Evolutionary conservation across 495 filamentous ascomycete genomes (phyloP).

Genomic region (Jackrogersella multiformis): DNA sequence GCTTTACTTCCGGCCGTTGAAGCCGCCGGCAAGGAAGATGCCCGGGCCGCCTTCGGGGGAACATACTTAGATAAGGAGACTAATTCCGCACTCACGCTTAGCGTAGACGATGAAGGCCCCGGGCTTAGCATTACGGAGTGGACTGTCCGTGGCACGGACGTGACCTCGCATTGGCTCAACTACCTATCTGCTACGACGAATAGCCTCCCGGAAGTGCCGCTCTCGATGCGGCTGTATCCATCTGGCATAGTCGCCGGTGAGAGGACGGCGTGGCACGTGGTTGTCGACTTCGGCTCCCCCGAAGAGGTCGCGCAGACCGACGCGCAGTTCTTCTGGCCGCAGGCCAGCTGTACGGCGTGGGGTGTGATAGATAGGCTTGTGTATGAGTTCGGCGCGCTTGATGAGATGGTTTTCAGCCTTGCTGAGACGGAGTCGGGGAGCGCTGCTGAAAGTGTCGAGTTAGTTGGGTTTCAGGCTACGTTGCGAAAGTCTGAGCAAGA

Average conservation of each 20-base stretch:
- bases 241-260: slow-evolving; percentile 14
- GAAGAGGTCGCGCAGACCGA: slow-evolving; percentile 39
- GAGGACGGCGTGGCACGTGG: slow-evolving; percentile 24
- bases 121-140: slow-evolving; percentile 17
- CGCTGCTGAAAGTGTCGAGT: slow-evolving; percentile 15
- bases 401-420: slow-evolving; percentile 26
- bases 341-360: slow-evolving; percentile 47
- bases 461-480: slow-evolving; percentile 15
- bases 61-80: slow-evolving; percentile 45
- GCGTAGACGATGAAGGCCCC: slow-evolving; percentile 18
- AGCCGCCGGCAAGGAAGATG: slow-evolving; percentile 53
- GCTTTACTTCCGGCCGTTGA: slow-evolving; percentile 52
- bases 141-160: slow-evolving; percentile 19
- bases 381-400: slow-evolving; percentile 20
- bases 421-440: neutral
- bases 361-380: slow-evolving; percentile 21
- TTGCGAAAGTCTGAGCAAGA: neutral
- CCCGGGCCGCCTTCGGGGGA: slow-evolving; percentile 49
- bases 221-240: slow-evolving; percentile 27
- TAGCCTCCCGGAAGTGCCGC: neutral
- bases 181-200: neutral
- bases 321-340: slow-evolving; percentile 57
- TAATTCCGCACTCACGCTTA: slow-evolving; percentile 56
- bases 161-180: slow-evolving; percentile 14
- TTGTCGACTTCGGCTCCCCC: slow-evolving; percentile 8